Evolutionary conservation across 2,329 filamentous ascomycete species (phyloP).

Genomic region (Fusarium palustre): DNA sequence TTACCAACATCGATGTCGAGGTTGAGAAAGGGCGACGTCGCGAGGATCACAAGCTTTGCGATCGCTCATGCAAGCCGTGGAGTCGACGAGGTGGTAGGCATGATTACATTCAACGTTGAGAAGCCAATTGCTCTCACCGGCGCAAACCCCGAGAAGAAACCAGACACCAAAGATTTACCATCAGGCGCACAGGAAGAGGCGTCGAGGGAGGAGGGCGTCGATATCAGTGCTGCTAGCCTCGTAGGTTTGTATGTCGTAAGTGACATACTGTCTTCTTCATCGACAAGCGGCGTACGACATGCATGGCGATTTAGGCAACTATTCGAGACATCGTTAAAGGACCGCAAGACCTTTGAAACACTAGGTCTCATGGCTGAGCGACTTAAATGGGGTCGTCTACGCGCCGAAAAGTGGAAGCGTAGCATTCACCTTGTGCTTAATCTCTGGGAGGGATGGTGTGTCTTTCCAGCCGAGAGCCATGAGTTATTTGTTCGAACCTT

Average conservation of each 20-base stretch:
- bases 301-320: constrained; percentile 88
- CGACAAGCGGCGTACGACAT: constrained; percentile 81
- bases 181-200: constrained; percentile 49
- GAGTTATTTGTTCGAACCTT: constrained; percentile 78
- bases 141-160: constrained; percentile 70
- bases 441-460: constrained; percentile 78
- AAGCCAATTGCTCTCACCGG: constrained; percentile 79
- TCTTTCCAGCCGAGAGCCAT: constrained; percentile 80
- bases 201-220: constrained; percentile 60
- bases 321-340: constrained; percentile 78
- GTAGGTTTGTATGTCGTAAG: constrained; percentile 82
- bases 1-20: constrained; percentile 80
- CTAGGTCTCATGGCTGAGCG: constrained; percentile 80
- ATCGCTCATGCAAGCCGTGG: constrained; percentile 87
- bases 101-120: constrained; percentile 85
- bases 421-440: constrained; percentile 76
- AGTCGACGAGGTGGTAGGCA: constrained; percentile 89
- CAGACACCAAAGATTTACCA: constrained; percentile 52
- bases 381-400: constrained; percentile 81
- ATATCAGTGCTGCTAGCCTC: constrained; percentile 79
- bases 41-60: constrained; percentile 86
- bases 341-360: constrained; percentile 77
- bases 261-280: constrained; percentile 83
- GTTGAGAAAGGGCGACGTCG: constrained; percentile 86
- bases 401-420: constrained; percentile 86